Evolutionary conservation across 306 rosid genomes (phyloP).

Genomic region (Ormosia emarginata): DNA sequence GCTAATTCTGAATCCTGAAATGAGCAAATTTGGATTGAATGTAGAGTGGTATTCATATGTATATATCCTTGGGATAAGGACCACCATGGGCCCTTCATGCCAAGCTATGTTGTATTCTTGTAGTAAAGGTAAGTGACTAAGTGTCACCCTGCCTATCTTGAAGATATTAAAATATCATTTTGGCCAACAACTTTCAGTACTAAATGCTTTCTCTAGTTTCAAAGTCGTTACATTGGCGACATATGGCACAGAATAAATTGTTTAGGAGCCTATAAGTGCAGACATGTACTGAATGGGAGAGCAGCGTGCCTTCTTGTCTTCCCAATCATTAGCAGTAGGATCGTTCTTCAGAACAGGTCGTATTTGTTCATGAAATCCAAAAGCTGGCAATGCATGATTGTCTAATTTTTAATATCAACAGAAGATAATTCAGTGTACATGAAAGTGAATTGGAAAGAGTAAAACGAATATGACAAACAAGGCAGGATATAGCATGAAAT

Average conservation of each 20-base stretch:
- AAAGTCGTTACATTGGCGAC: not conserved
- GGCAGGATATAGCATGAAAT: slow-evolving; percentile 26
- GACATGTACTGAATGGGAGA: not conserved
- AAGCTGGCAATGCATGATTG: slow-evolving; percentile 31
- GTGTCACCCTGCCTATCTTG: not conserved
- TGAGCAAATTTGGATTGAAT: not conserved
- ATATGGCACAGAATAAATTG: slow-evolving; percentile 16
- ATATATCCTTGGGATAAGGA: not conserved
- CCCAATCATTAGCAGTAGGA: slow-evolving; percentile 19
- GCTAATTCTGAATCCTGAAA: not conserved
- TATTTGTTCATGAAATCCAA: not conserved
- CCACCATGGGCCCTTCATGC: slow-evolving; percentile 16
- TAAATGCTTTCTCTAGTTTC: slow-evolving; percentile 16
- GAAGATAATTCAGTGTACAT: not conserved
- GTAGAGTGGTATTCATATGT: not conserved
- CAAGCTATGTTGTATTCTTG: slow-evolving; percentile 15
- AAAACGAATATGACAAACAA: slow-evolving; percentile 17
- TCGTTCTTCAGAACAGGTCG: not conserved
- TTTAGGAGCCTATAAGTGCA: not conserved
- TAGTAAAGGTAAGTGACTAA: not conserved
- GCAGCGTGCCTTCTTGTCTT: slow-evolving; percentile 16
- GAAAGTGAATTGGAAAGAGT: not conserved
- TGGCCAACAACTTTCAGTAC: slow-evolving; percentile 14
- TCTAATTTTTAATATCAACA: not conserved
- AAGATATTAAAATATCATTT: not conserved